These are phyloP conservation scores for Gossypium trilobum DNA, from an alignment of 441 rosid genomes.

Conservation along the genomic window DNA sequence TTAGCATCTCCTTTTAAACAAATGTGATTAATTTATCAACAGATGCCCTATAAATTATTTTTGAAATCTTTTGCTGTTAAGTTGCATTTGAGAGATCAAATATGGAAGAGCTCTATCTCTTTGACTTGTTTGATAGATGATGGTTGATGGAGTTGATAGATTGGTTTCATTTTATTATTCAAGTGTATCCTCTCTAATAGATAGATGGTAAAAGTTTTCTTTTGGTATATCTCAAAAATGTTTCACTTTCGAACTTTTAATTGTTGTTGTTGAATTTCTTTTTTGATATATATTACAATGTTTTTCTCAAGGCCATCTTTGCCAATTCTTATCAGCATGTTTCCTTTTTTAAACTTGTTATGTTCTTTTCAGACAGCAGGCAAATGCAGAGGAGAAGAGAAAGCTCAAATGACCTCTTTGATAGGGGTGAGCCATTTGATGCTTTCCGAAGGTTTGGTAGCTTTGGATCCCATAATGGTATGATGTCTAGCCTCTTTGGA, in stretches of 20 bases:
- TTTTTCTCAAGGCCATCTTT: not conserved
- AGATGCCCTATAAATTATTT: not conserved
- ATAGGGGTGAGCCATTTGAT: conserved; percentile 32
- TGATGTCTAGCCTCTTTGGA: conserved; percentile 45
- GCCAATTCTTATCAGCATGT: not conserved
- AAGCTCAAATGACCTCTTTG: conserved; percentile 31
- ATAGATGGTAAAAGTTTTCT: not conserved
- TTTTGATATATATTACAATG: not conserved
- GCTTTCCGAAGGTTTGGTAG: conserved; percentile 28
- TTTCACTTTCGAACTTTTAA: not conserved
- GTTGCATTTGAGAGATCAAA: not conserved
- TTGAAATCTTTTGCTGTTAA: not conserved
- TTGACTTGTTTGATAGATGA: not conserved
- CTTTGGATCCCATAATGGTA: conserved; percentile 26
- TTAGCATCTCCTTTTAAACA: not conserved
- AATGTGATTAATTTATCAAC: not conserved
- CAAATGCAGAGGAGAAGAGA: conserved; percentile 45
- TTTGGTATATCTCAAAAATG: not conserved
- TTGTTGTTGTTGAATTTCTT: not conserved
- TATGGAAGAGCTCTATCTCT: not conserved
- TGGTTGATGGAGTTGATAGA: not conserved
- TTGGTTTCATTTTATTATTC: not conserved
- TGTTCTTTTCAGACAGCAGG: not conserved
- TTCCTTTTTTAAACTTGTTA: not conserved
- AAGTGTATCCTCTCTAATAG: not conserved